phyloP scores from a whole-genome alignment of 1,139 yeast species.

The Hyphopichia burtonii region DNA sequence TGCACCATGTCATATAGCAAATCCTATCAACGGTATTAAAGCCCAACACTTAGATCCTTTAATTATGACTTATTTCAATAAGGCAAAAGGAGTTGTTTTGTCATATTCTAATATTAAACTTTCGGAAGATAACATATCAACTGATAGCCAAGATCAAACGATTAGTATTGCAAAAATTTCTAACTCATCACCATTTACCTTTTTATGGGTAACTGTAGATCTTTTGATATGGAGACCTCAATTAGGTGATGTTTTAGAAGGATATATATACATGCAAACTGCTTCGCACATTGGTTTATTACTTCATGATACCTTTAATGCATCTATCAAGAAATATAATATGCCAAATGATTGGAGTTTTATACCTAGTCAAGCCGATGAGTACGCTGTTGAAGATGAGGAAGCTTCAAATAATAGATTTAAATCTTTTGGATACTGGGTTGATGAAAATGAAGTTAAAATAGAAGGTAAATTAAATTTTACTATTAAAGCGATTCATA shows the following conservation, averaged over 20 bases:
- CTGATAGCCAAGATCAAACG: conserved; percentile 22
- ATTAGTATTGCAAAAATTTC: conserved; percentile 60
- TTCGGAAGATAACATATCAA: conserved; percentile 34
- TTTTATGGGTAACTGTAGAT: conserved; percentile 84
- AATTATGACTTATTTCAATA: conserved; percentile 75
- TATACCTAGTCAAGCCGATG: conserved; percentile 74
- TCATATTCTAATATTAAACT: conserved; percentile 65
- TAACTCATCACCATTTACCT: conserved; percentile 84
- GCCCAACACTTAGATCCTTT: conserved; percentile 88
- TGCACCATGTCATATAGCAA: conserved; percentile 73
- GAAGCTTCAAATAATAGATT: conserved; percentile 19
- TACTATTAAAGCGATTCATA: conserved; percentile 67
- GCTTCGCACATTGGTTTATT: conserved; percentile 93
- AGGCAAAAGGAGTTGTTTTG: conserved; percentile 79
- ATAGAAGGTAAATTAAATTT: conserved; percentile 82
- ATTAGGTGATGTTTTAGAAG: conserved; percentile 80
- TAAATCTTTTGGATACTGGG: conserved; percentile 82
- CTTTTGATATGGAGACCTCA: conserved; percentile 87
- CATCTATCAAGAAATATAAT: conserved; percentile 79
- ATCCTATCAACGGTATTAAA: conserved; percentile 75
- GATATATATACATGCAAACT: conserved; percentile 86
- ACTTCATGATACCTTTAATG: conserved; percentile 91
- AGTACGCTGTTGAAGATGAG: conserved; percentile 23
- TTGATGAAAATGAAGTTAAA: conserved; percentile 66
- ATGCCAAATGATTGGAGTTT: conserved; percentile 86